Percentiles rank a stretch among this genome's conserved stretches.
phyloP scores from a whole-genome alignment of 306 rosid genomes.

The Hippophae rhamnoides region DNA sequence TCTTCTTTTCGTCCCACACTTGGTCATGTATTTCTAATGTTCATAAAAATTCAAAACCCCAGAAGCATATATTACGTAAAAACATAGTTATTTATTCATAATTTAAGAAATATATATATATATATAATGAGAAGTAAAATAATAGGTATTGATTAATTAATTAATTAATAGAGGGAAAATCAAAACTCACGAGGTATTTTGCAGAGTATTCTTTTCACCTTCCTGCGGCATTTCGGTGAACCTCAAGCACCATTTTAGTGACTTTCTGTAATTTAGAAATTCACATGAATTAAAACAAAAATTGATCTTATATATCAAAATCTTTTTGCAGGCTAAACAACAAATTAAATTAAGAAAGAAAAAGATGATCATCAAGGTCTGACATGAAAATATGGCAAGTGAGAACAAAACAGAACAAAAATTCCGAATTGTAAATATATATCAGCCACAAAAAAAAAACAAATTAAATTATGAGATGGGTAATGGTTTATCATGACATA shows the following conservation, averaged over 20 bases:
- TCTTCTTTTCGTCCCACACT: constrained; percentile 44
- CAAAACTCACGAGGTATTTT: constrained; percentile 66
- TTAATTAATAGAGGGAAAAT: background rate
- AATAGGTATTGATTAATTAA: no score
- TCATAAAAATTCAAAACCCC: constrained; percentile 21
- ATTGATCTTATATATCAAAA: background rate
- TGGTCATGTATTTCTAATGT: constrained; percentile 71
- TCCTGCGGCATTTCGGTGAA: constrained; percentile 62
- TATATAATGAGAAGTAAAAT: no score
- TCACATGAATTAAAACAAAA: background rate
- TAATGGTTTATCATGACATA: no score
- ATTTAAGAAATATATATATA: no score
- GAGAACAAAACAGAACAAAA: no score
- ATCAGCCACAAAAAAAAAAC: no score
- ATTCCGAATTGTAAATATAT: no score
- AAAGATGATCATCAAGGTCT: no score
- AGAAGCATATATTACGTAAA: background rate
- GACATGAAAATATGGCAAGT: no score
- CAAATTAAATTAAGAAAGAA: no score
- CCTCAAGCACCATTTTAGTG: constrained; percentile 54
- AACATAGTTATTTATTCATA: background rate
- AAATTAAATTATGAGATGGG: no score
- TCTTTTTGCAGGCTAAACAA: no score
- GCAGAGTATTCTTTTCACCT: constrained; percentile 65
- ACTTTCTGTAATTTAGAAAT: constrained; percentile 19